Base-by-base conservation (phyloP, 2,329 filamentous ascomycete species). In the Clonostachys chloroleuca region DNA sequence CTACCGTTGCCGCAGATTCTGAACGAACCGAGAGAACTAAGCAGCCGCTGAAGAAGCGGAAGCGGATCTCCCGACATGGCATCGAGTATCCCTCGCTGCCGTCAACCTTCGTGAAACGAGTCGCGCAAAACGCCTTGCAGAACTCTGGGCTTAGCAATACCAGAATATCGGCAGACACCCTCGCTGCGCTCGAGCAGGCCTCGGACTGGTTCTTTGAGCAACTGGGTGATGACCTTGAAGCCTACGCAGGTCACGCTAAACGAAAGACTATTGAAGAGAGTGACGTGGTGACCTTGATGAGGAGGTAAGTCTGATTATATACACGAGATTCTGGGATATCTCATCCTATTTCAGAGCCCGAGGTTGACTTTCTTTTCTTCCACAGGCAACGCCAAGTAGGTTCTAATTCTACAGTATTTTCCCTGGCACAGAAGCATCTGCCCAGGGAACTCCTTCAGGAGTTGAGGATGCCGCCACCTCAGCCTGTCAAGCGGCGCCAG, bases 171-270 rank as follows among this genome's bases (percentile, higher is more conserved):
- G 82, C 86, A 42, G 88, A 94, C 45, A 84, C 87, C 2, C 69
- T 95, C 36, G 77, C 80, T 33, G 85, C 86, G 5, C 81, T 96
- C 46, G 83, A 86, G 58, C 85, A 90, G 61, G 89, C 90, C 1
- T 88, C 88, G 4, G 89, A 95, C 51, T 94, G 89, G 86, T 96
- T 91, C 65, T 95, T 96, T 62, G 89, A 95, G 67, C 91, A 96
- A 64, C 72, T 88, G 3, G 83, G 87, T 43, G 87, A 91, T 50
- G 90, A 95, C 60, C 68, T 96, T 47, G 80, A 81, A 12, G 85
- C 84, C 3, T 96, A 92, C 63, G 87, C 91, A 16, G 77, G 82
- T 51, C 91, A 96, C 64, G 90, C 87, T 6, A 86, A 87, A 34
- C 81, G 91, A 34, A 94, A 87, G 65, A 90, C 84, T 4, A 90